Percentiles rank a stretch among this genome's conserved stretches.
These are phyloP conservation scores for Aspergillus brasiliensis DNA, from an alignment of 2,329 filamentous ascomycete genomes.

Conservation along the genomic window DNA sequence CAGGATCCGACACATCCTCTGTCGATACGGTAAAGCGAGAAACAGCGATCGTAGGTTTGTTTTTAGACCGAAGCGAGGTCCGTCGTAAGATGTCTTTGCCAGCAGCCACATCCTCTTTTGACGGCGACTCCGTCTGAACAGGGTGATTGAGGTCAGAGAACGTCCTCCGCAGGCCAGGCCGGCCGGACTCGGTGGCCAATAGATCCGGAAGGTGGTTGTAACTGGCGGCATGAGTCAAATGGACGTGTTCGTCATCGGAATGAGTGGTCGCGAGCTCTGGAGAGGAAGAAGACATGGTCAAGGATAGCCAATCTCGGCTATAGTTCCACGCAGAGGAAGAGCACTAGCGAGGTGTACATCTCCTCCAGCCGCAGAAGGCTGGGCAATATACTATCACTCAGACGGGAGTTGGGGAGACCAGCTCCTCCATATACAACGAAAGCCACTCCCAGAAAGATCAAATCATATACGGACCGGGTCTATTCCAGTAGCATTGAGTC, in stretches of 20 bases:
- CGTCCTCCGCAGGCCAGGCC: constrained; percentile 50
- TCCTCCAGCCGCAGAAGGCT: constrained; percentile 23
- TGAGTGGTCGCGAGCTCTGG: constrained; percentile 25
- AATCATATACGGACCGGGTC: constrained; percentile 14
- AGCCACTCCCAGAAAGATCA: constrained; percentile 10
- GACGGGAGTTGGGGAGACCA: constrained; percentile 41
- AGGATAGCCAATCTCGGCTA: constrained; percentile 18
- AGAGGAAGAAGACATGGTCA: constrained; percentile 38
- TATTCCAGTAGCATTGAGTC: constrained; percentile 15
- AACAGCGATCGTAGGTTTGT: constrained; percentile 33
- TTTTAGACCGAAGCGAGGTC: constrained; percentile 42
- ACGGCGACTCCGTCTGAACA: constrained; percentile 38
- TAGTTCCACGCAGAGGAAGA: constrained; percentile 23
- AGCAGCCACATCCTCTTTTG: constrained; percentile 41
- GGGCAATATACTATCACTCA: constrained; percentile 18
- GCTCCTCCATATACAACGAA: constrained; percentile 41
- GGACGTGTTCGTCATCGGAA: constrained; percentile 28
- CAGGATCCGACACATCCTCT: constrained; percentile 37
- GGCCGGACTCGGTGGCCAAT: constrained; percentile 31
- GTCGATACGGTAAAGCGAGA: constrained; percentile 41
- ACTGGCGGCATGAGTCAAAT: constrained; percentile 58
- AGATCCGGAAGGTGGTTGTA: constrained; percentile 57
- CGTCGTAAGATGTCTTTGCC: constrained; percentile 46
- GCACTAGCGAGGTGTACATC: constrained; percentile 32
- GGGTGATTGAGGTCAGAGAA: constrained; percentile 53